These are phyloP conservation scores for Magnolia officinalis DNA, from an alignment of 164 flowering plant genomes.

Conservation along the genomic window DNA sequence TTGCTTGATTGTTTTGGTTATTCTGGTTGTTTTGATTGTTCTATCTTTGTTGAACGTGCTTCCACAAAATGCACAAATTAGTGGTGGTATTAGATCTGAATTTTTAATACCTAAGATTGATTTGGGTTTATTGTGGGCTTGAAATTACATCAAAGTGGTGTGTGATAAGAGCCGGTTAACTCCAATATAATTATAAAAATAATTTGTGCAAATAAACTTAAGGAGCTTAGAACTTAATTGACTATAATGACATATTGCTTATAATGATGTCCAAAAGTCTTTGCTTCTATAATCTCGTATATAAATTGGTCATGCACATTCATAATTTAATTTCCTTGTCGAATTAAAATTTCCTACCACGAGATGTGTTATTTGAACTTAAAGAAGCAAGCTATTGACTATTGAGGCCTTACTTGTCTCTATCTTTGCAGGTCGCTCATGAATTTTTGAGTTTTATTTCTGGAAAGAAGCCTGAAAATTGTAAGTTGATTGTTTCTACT, in stretches of 20 bases:
- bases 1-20: no score
- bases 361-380: no score
- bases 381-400: not conserved
- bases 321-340: not conserved
- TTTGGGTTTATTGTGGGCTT: no score
- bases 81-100: no score
- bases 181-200: no score
- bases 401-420: not conserved
- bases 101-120: no score
- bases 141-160: no score
- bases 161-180: no score
- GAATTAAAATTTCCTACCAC: not conserved
- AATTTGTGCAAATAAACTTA: no score
- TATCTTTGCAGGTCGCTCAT: slow-evolving; percentile 60
- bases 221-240: not conserved
- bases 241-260: not conserved
- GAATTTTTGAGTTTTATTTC: slow-evolving; percentile 56
- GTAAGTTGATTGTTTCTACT: slow-evolving; percentile 80
- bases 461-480: slow-evolving; percentile 61
- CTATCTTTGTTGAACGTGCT: no score
- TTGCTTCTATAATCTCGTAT: not conserved
- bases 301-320: not conserved
- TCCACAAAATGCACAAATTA: no score
- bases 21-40: no score
- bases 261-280: not conserved